Evolutionary conservation across 2,329 filamentous ascomycete species (phyloP), one percentile per base, ranked within the genome.

Genomic region (Aspergillus tubingensis): DNA sequence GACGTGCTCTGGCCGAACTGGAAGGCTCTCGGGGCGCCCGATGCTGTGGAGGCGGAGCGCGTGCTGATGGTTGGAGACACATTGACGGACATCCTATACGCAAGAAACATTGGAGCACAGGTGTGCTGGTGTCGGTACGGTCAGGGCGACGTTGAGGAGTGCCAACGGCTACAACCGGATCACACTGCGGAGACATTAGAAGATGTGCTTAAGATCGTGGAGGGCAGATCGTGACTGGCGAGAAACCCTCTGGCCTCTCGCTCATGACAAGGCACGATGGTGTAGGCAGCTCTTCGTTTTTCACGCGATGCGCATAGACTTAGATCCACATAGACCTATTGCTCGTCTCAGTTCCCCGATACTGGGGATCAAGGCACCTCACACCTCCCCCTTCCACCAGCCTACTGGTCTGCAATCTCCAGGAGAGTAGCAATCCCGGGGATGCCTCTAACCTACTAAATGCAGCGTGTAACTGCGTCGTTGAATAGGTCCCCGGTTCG

Each of bases 101-200:
- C 64, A 13, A 43, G 41, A 10, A 65, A 63, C 50, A 60, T 66
- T n/a, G 60, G 57, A 36, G 57, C 54, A 2, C 30, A 13, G 38
- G 52, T 59, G 1, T 60, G 54, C 19, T 66, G 64, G 62, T 66
- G 64, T 57, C 61, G 60, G 8, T 66, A 59, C 60, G 62, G 64
- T 2, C 59, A 65, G 44, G 64, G 64, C 3, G 58, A 65, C 43
- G 5, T n/a, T 23, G 57, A 50, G 15, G 64, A 50, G 6, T 66
- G 64, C 27, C 41, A 43, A 36, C 23, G n/a, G 25, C 30, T 62
- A 30, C 1, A 32, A 43, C 59, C 62, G 32, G 62, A 66, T 54
- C 58, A 57, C 51, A 54, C 44, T 23, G 58, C 65, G 11, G 57
- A 65, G 58, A 30, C 44, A 6, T 49, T 65, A 48, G 53, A 44